Percentiles rank a stretch among this genome's conserved stretches.
These are phyloP conservation scores for Chalciporus pseudorubinellus DNA, from an alignment of 768 basidiomycete genomes.

Conservation along the genomic window DNA sequence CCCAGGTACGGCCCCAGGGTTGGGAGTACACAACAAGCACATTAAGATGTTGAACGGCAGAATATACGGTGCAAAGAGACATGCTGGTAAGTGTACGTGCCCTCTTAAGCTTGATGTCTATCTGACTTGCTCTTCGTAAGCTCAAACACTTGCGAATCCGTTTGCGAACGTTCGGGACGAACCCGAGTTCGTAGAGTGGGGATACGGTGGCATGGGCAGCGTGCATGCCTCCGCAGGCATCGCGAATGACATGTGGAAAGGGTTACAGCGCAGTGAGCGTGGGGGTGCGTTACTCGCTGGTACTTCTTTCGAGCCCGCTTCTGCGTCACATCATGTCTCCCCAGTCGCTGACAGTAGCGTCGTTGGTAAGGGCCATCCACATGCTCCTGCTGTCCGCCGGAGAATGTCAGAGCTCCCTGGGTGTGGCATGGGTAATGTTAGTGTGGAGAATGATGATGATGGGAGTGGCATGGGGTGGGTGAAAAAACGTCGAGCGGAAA, in stretches of 20 bases:
- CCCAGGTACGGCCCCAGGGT: slow-evolving; percentile 10
- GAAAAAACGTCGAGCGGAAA: slow-evolving; percentile 58
- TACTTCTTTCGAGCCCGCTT: slow-evolving; percentile 6
- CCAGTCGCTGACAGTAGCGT: slow-evolving; percentile 15
- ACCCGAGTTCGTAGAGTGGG: slow-evolving; percentile 91
- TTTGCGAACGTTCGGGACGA: slow-evolving; percentile 64
- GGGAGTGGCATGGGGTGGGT: slow-evolving; percentile 90
- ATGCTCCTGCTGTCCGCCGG: slow-evolving; percentile 11
- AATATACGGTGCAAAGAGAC: slow-evolving; percentile 61
- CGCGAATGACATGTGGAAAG: slow-evolving; percentile 30
- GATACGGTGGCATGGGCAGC: slow-evolving; percentile 82
- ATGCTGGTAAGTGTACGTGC: slow-evolving; percentile 18
- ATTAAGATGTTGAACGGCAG: slow-evolving; percentile 82
- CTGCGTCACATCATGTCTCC: slow-evolving; percentile 30
- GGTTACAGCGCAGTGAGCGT: slow-evolving; percentile 24
- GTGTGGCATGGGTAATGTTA: slow-evolving; percentile 30
- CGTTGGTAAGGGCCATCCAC: slow-evolving; percentile 12
- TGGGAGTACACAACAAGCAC: slow-evolving; percentile 27
- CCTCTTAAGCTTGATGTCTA: not conserved
- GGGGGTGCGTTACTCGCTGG: slow-evolving; percentile 24
- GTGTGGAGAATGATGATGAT: slow-evolving; percentile 59
- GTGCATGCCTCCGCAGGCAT: slow-evolving; percentile 30
- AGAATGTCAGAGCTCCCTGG: slow-evolving; percentile 19
- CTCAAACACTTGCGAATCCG: slow-evolving; percentile 46
- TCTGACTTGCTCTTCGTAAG: not conserved